phyloP scores from a whole-genome alignment of 192 early-diverging fungal genomes.

The Podila epigama region DNA sequence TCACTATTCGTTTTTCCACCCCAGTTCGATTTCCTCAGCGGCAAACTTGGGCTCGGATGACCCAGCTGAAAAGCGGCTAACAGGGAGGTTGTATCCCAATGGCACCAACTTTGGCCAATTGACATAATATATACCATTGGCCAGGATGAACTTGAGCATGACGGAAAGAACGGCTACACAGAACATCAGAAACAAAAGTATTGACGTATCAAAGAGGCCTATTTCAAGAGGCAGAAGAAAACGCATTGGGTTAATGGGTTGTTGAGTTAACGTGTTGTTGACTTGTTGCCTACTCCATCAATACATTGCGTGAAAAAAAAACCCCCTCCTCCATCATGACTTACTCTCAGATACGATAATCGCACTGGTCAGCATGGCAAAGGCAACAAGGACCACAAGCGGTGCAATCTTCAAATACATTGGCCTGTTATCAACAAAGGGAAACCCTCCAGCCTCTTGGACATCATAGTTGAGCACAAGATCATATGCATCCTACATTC shows the following conservation, averaged over 20 bases:
- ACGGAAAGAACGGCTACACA: constrained; percentile 55
- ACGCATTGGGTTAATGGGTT: too few relatives aligned
- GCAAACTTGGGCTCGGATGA: constrained; percentile 10
- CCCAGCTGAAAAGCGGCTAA: constrained; percentile 1
- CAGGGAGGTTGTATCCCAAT: constrained; percentile 21
- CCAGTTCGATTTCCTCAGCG: constrained; percentile 29
- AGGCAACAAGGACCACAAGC: constrained; percentile 13
- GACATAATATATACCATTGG: constrained; percentile 58
- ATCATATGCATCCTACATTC: constrained; percentile 81
- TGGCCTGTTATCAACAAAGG: constrained; percentile 60
- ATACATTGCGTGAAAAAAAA: not conserved
- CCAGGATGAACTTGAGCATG: constrained; percentile 46
- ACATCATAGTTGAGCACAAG: constrained; percentile 74
- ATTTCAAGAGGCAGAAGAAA: not conserved
- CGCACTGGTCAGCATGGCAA: constrained; percentile 22
- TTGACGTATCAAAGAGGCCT: constrained; percentile 8
- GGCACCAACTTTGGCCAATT: constrained; percentile 58
- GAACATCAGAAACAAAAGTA: constrained; percentile 38
- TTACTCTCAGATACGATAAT: constrained; percentile 49
- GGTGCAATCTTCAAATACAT: constrained; percentile 58
- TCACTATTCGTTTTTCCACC: constrained; percentile 46
- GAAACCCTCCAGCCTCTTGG: constrained; percentile 35
- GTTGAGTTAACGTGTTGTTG: too few relatives aligned
- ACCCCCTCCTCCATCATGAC: not conserved
- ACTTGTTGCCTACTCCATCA: too few relatives aligned